Conservation (phyloP, 2,329 filamentous ascomycete species). For the Verticillium zaregamsianum region DNA sequence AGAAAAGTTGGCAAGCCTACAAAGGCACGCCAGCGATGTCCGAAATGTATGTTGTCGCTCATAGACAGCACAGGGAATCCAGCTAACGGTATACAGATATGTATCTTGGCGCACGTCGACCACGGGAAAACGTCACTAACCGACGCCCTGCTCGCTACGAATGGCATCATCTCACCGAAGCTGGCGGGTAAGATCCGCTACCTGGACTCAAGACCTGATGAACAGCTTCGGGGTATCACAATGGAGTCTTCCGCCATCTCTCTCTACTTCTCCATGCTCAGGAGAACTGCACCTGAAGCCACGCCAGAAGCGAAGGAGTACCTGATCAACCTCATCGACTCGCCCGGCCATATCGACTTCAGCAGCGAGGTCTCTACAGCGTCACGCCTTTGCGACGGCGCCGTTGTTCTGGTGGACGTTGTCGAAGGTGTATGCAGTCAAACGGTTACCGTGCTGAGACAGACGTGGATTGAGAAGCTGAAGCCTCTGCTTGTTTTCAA, state of each 20-base stretch:
- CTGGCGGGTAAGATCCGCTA: slow-evolving; percentile 97
- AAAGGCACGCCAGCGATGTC: slow-evolving; percentile 82
- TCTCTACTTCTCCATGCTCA: slow-evolving; percentile 87
- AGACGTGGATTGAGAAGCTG: slow-evolving; percentile 93
- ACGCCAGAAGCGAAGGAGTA: slow-evolving; percentile 78
- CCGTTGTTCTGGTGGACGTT: slow-evolving; percentile 89
- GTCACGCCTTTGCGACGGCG: slow-evolving; percentile 89
- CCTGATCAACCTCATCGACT: slow-evolving; percentile 95
- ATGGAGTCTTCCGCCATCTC: slow-evolving; percentile 99
- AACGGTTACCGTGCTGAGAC: slow-evolving; percentile 91
- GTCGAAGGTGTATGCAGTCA: slow-evolving; percentile 98
- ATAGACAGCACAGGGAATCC: neutral
- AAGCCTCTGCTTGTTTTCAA: slow-evolving; percentile 95
- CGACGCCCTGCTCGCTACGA: slow-evolving; percentile 93
- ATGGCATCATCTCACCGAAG: slow-evolving; percentile 98
- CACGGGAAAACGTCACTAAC: slow-evolving; percentile 98
- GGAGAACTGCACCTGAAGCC: slow-evolving; percentile 65
- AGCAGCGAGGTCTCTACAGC: slow-evolving; percentile 97
- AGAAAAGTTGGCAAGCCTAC: slow-evolving; percentile 85
- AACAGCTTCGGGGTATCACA: slow-evolving; percentile 95
- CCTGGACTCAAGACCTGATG: slow-evolving; percentile 91
- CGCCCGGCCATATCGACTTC: slow-evolving; percentile 96
- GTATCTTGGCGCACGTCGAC: slow-evolving; percentile 93
- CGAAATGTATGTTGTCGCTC: slow-evolving; percentile 67
- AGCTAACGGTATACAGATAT: slow-evolving; percentile 58